Evolutionary conservation across 2,329 filamentous ascomycete species (phyloP), one percentile per base, ranked within the genome.

Genomic region (Fusarium pininemorale): DNA sequence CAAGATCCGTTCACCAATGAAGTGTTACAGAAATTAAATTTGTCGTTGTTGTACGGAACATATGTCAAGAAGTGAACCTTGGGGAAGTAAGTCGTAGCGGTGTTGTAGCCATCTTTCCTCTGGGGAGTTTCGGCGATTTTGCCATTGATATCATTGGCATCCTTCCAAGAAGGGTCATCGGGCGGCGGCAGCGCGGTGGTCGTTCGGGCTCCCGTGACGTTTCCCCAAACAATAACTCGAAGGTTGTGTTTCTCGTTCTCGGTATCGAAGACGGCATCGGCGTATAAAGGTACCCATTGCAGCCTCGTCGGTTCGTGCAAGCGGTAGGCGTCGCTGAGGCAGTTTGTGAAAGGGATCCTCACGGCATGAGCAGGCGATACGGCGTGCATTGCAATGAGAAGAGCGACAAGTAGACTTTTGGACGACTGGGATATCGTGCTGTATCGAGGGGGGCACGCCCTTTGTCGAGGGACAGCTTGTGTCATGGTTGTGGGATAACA

Each of bases 151-250:
- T 86, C 80, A 41, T 87, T 88, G 2, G 86, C 79, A 79, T 96
- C 85, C 6, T 75, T 81, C 93, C 94, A 94, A 53, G 86, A 83
- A 0, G 89, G 82, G 79, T 90, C 88, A 76, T 87, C 82, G 24
- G 87, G 82, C 1, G 89, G 78, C 39, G 94, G 94, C 60, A 94
- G 88, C 6, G 82, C 69, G n/a, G 85, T 84, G 18, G 83, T 79
- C 6, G 86, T 86, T 50, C 88, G 87, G 57, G 92, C 90, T 53
- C 96, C 96, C 14, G 92, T 93, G 37, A 98, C 94, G 82, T 98
- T 98, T 58, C 95, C 96, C 85, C 94, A 98, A 53, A 98, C 89
- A 4, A 91, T 96, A 63, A 98, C 85, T 72, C 89, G 90, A 55
- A 99, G 86, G 45, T 87, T 89, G 79, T 95, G 90, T 57, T 84